phyloP scores from a whole-genome alignment of 2,329 filamentous ascomycete species.

The Cordyceps pruinosa region DNA sequence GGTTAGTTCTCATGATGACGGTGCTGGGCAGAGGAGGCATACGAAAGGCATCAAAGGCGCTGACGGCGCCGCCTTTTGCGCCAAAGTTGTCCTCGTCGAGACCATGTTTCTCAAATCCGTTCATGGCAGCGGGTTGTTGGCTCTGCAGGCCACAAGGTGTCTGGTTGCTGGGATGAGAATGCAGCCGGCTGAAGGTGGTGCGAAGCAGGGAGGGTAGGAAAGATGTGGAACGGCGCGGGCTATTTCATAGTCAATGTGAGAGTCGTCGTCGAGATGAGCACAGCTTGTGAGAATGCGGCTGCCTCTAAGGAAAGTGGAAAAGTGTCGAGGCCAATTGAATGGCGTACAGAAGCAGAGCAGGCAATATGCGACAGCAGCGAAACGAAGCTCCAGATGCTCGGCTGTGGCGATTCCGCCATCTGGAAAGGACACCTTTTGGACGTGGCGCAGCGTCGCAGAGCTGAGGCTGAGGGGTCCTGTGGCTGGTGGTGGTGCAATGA shows the following conservation, averaged over 20 bases:
- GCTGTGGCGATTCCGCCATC: not conserved
- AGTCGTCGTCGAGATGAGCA: not conserved
- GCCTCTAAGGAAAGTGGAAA: no score
- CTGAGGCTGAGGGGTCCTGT: not conserved
- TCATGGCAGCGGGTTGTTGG: constrained; percentile 46
- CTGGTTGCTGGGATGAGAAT: not conserved
- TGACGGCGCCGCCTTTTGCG: constrained; percentile 63
- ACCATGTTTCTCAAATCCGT: constrained; percentile 62
- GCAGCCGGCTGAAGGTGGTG: not conserved
- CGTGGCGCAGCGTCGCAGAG: not conserved
- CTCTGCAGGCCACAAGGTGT: not conserved
- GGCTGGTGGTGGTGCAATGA: not conserved
- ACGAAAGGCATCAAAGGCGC: constrained; percentile 97
- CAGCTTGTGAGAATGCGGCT: not conserved
- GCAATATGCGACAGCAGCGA: not conserved
- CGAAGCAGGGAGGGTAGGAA: not conserved
- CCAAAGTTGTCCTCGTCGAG: constrained; percentile 75
- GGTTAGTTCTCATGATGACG: not conserved
- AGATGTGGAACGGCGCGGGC: not conserved
- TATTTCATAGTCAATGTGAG: not conserved
- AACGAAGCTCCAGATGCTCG: not conserved
- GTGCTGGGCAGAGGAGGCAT: constrained; percentile 30
- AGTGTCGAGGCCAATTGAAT: not conserved
- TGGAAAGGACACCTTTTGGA: constrained; percentile 7
- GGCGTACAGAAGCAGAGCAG: not conserved